Conservation (phyloP, 345 rosid genomes). For the Citrus unshiu region DNA sequence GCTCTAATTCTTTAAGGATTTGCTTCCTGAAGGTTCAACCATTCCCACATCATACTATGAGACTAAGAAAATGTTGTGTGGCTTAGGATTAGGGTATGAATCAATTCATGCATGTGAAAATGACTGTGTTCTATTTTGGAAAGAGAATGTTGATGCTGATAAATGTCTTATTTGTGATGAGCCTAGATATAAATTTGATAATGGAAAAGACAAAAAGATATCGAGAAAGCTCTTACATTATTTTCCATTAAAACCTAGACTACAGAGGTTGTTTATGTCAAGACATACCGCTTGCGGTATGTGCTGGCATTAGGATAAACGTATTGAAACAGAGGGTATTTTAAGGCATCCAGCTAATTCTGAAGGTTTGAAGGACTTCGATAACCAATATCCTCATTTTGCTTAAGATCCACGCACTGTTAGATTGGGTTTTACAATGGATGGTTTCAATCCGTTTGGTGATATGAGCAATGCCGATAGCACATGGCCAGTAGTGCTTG, state of each 20-base stretch:
- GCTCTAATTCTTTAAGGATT: too few relatives aligned
- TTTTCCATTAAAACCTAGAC: conserved; percentile 6
- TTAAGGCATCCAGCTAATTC: conserved; percentile 2
- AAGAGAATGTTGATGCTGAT: background rate
- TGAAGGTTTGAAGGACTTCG: too few relatives aligned
- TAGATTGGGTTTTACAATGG: background rate
- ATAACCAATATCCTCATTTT: too few relatives aligned
- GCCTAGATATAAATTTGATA: background rate
- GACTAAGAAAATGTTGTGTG: background rate
- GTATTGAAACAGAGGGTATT: background rate
- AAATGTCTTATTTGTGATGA: background rate
- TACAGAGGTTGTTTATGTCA: conserved; percentile 6
- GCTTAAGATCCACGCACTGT: background rate
- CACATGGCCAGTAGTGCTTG: background rate
- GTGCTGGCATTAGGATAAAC: conserved; percentile 8
- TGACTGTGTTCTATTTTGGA: conserved; percentile 6
- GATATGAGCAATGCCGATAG: background rate
- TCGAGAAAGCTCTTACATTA: background rate
- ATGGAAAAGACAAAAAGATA: background rate
- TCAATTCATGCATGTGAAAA: background rate
- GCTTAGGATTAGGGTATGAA: background rate
- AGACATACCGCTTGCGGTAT: background rate
- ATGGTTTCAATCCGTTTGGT: conserved; percentile 6
- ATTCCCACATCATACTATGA: conserved; percentile 3
- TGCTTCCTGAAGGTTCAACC: background rate